These are phyloP conservation scores for Epichloe gansuensis DNA, from an alignment of 2,329 filamentous ascomycete species.

Conservation along the genomic window DNA sequence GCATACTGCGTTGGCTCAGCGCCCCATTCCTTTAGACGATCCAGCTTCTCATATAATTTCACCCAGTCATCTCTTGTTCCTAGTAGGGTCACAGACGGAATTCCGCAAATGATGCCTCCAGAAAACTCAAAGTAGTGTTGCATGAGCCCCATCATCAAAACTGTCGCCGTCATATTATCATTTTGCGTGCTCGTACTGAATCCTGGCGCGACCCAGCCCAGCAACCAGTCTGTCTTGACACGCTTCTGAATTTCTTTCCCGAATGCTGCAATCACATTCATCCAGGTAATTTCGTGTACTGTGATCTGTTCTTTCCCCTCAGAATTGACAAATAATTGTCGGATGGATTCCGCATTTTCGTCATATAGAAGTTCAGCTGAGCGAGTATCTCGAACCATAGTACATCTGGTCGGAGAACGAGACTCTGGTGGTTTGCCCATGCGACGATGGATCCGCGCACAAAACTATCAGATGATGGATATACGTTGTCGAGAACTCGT, in stretches of 20 bases:
- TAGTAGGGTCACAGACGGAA: slow-evolving; percentile 30
- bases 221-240: slow-evolving; percentile 28
- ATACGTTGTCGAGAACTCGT: slow-evolving; percentile 12
- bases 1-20: slow-evolving; percentile 27
- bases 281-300: slow-evolving; percentile 15
- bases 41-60: slow-evolving; percentile 27
- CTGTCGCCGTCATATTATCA: slow-evolving; percentile 28
- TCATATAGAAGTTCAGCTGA: slow-evolving; percentile 39
- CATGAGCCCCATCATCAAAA: slow-evolving; percentile 33
- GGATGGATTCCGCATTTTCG: slow-evolving; percentile 33
- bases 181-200: slow-evolving; percentile 28
- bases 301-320: slow-evolving; percentile 29
- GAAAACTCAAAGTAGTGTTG: slow-evolving; percentile 27
- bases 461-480: slow-evolving; percentile 26
- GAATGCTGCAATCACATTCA: slow-evolving; percentile 17
- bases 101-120: slow-evolving; percentile 27
- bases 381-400: slow-evolving; percentile 42
- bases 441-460: slow-evolving; percentile 33
- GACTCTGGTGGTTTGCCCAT: slow-evolving; percentile 37
- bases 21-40: slow-evolving; percentile 31
- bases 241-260: slow-evolving; percentile 28
- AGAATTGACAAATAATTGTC: slow-evolving; percentile 33
- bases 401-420: slow-evolving; percentile 39
- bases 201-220: slow-evolving; percentile 29
- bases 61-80: slow-evolving; percentile 28